Conservation (phyloP, 2,329 filamentous ascomycete genomes). For the Xylaria hypoxylon region DNA sequence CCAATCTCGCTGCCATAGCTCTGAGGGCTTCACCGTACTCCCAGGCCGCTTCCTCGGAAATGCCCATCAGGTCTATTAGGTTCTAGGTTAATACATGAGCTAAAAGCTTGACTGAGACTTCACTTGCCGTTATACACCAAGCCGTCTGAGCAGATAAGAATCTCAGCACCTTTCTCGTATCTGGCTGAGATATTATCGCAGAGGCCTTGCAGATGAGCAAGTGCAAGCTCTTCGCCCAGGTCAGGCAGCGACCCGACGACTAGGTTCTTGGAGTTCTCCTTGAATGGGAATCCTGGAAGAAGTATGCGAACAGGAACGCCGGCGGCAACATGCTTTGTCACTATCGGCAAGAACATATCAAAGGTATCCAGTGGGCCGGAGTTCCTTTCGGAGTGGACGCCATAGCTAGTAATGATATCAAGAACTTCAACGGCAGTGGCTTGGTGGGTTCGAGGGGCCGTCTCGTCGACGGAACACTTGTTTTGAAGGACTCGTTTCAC, state of each 20-base stretch:
- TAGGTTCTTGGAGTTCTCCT: conserved; percentile 16
- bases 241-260: conserved; percentile 23
- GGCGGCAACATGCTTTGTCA: conserved; percentile 4
- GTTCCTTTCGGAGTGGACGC: conserved; percentile 7
- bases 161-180: conserved; percentile 16
- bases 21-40: conserved; percentile 27
- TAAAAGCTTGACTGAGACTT: background rate
- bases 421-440: conserved; percentile 14
- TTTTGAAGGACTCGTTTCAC: background rate
- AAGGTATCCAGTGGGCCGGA: background rate
- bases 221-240: conserved; percentile 26
- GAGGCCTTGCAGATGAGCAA: conserved; percentile 25
- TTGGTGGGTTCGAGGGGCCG: background rate
- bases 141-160: conserved; percentile 27
- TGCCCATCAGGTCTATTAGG: conserved; percentile 20
- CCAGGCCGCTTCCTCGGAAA: conserved; percentile 19
- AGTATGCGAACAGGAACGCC: conserved; percentile 16
- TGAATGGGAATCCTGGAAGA: conserved; percentile 29
- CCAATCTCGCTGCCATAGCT: conserved; percentile 15
- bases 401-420: conserved; percentile 28
- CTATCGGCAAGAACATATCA: conserved; percentile 12
- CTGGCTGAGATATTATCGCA: conserved; percentile 19
- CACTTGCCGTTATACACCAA: conserved; percentile 28
- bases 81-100: conserved; percentile 2
- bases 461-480: too few species aligned